phyloP scores from a whole-genome alignment of 768 basidiomycete species.

The Lentinula detonsa region DNA sequence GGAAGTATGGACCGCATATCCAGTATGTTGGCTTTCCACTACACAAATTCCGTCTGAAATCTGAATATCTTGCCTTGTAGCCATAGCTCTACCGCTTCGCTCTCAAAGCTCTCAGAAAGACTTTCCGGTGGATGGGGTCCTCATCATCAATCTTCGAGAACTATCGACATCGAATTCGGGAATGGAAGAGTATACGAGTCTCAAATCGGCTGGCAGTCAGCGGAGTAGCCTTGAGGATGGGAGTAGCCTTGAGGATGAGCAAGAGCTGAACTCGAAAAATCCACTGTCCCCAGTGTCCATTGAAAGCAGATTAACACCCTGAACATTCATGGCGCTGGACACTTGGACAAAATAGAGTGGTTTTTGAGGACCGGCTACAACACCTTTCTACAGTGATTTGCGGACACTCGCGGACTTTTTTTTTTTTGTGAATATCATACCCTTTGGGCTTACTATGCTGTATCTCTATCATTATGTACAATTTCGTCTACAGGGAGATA shows the following conservation, averaged over 20 bases:
- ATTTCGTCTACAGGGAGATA: not conserved
- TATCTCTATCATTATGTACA: not conserved
- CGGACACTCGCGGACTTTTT: no score
- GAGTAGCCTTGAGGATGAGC: not conserved
- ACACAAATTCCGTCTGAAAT: not conserved
- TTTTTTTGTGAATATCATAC: no score
- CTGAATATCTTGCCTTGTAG: not conserved
- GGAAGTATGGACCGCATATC: not conserved
- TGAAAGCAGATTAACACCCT: not conserved
- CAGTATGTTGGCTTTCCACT: not conserved
- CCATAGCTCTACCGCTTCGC: slow-evolving; percentile 1
- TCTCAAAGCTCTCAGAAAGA: not conserved
- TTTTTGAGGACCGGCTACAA: no score
- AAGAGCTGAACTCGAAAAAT: not conserved
- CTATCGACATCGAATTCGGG: not conserved
- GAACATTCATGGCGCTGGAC: not conserved
- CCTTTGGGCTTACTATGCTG: no score
- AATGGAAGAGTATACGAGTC: slow-evolving; percentile 2
- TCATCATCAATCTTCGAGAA: slow-evolving; percentile 2
- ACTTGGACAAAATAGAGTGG: no score
- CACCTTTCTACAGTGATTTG: no score
- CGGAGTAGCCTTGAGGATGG: slow-evolving; percentile 2
- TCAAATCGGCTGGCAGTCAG: slow-evolving; percentile 1
- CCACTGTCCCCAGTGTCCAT: not conserved
- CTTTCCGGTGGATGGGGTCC: not conserved